phyloP scores from a whole-genome alignment of 805 yeast genomes.

The Starmerella kuoi region DNA sequence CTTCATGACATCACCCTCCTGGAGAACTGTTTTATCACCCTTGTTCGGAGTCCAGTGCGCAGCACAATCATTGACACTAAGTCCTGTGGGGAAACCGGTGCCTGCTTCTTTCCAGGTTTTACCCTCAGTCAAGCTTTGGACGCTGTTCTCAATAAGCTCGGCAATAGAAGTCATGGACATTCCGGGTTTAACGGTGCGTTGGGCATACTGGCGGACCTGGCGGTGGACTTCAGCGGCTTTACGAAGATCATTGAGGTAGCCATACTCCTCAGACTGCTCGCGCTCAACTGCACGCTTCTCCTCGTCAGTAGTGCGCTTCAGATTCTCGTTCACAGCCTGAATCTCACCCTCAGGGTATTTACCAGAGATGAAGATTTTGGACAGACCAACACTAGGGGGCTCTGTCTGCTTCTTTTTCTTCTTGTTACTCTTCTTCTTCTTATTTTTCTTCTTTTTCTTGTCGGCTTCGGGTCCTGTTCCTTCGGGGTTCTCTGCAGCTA shows the following conservation, averaged over 20 bases:
- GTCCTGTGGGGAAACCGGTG: constrained; percentile 97
- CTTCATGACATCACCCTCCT: constrained; percentile 87
- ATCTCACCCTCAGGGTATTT: constrained; percentile 24
- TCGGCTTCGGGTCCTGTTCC: constrained; percentile 25
- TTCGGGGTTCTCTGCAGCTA: constrained; percentile 23
- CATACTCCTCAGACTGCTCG: constrained; percentile 41
- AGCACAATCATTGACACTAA: constrained; percentile 84
- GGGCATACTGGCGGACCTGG: constrained; percentile 72
- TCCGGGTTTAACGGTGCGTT: constrained; percentile 69
- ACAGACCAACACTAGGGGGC: constrained; percentile 49
- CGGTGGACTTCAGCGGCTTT: constrained; percentile 95
- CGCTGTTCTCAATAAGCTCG: constrained; percentile 74
- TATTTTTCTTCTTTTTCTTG: constrained; percentile 30
- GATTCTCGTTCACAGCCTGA: constrained; percentile 12
- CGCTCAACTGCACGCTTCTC: constrained; percentile 72
- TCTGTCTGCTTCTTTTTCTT: constrained; percentile 40
- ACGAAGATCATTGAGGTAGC: constrained; percentile 55
- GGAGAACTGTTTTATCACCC: constrained; percentile 72
- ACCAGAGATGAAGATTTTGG: constrained; percentile 55
- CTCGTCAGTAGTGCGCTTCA: constrained; percentile 66
- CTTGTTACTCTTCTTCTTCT: constrained; percentile 50
- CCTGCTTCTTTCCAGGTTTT: constrained; percentile 54
- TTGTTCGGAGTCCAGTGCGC: constrained; percentile 97
- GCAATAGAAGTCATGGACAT: constrained; percentile 86
- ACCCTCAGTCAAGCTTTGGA: constrained; percentile 59